Evolutionary conservation across 208 protist species (phyloP).

Genomic region (Crithidia brevicula): DNA sequence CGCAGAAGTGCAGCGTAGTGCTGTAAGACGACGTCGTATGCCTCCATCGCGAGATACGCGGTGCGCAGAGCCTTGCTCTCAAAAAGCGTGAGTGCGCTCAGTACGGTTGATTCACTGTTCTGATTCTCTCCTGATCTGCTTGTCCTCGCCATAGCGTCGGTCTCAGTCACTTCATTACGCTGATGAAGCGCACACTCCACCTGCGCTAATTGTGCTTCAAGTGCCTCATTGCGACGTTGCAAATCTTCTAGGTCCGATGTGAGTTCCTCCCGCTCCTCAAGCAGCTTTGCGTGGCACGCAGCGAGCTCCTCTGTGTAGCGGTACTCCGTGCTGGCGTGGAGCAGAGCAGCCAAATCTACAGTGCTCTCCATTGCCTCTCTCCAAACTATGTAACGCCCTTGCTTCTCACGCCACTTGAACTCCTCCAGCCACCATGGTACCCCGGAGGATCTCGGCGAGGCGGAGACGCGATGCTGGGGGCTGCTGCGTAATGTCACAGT

Average conservation of each 20-base stretch:
- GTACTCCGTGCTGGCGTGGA: conserved; percentile 8
- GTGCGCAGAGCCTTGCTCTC: conserved; percentile 14
- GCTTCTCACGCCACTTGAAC: conserved; percentile 9
- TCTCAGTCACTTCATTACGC: neutral
- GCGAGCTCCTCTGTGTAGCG: conserved; percentile 7
- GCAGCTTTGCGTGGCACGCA: conserved; percentile 8
- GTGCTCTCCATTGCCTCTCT: conserved; percentile 9
- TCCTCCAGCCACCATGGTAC: neutral
- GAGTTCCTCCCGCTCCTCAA: conserved; percentile 2
- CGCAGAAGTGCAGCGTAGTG: conserved; percentile 13
- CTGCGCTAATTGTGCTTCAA: conserved; percentile 5
- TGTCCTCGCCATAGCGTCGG: neutral
- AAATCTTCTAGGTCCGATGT: conserved; percentile 9
- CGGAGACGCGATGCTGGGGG: neutral
- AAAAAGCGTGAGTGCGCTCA: neutral
- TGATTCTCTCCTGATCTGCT: neutral
- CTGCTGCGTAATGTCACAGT: neutral
- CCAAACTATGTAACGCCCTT: conserved; percentile 13
- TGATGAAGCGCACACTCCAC: neutral
- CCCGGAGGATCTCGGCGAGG: neutral
- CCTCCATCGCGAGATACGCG: conserved; percentile 16
- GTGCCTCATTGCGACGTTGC: conserved; percentile 15
- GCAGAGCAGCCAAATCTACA: neutral
- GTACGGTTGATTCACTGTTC: neutral
- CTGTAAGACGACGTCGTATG: conserved; percentile 7